These are phyloP conservation scores for Bryopsis sp. DNA, from an alignment of 139 green algal genomes.

Conservation along the genomic window DNA sequence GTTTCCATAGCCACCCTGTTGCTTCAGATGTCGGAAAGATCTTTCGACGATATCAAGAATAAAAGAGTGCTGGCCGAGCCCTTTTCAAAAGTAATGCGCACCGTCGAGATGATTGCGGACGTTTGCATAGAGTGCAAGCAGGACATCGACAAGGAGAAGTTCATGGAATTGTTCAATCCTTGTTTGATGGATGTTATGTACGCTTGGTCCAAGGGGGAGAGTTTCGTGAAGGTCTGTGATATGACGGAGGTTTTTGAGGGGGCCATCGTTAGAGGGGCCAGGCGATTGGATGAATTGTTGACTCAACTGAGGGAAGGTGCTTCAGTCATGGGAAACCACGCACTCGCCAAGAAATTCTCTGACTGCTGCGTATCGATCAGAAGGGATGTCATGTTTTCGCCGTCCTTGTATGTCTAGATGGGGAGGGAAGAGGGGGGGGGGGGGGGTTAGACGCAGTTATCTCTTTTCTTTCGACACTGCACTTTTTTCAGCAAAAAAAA, in stretches of 20 bases:
- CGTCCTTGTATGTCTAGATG: conserved; percentile 90
- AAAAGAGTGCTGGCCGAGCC: conserved; percentile 43
- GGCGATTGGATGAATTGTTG: conserved; percentile 92
- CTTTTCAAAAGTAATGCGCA: conserved; percentile 56
- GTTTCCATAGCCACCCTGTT: conserved; percentile 60
- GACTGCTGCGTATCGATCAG: conserved; percentile 59
- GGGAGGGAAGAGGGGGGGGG: no score
- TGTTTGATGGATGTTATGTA: conserved; percentile 76
- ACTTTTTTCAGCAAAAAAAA: no score
- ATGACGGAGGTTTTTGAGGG: conserved; percentile 91
- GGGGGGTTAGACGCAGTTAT: no score
- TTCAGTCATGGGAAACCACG: conserved; percentile 65
- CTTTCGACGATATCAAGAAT: conserved; percentile 47
- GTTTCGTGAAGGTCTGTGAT: conserved; percentile 47
- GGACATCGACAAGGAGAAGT: conserved; percentile 63
- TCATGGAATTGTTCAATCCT: conserved; percentile 60
- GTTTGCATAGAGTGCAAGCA: conserved; percentile 59
- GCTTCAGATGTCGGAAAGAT: conserved; percentile 57
- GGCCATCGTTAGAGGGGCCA: conserved; percentile 71
- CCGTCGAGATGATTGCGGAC: conserved; percentile 52
- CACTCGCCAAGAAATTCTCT: conserved; percentile 62
- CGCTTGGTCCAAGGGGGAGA: conserved; percentile 58
- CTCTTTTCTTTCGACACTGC: no score
- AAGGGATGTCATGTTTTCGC: conserved; percentile 89
- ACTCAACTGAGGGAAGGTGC: conserved; percentile 65